phyloP scores from a whole-genome alignment of 2,329 filamentous ascomycete genomes.

The Cercospora zeae-maydis region DNA sequence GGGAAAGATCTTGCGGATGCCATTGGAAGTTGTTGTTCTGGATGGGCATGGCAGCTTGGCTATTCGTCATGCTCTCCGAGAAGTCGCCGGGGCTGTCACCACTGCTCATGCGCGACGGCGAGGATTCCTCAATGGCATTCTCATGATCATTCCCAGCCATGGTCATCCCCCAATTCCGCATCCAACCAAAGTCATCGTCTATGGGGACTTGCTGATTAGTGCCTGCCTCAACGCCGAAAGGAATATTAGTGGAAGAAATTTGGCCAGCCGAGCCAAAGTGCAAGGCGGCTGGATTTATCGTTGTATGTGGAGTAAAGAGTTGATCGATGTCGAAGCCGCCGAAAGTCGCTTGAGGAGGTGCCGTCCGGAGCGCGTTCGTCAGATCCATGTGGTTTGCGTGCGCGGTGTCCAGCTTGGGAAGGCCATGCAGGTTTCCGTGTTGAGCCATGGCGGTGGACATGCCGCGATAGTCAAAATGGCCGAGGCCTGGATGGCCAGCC shows the following conservation, averaged over 20 bases:
- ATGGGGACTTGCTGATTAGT: constrained; percentile 55
- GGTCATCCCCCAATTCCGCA: constrained; percentile 73
- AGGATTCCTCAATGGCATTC: constrained; percentile 84
- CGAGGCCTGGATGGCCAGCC: constrained; percentile 54
- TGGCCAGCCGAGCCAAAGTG: constrained; percentile 69
- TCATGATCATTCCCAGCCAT: constrained; percentile 53
- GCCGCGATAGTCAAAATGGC: constrained; percentile 64
- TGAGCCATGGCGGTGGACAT: constrained; percentile 68
- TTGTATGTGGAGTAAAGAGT: constrained; percentile 64
- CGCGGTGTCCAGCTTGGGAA: constrained; percentile 79
- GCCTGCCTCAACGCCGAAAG: constrained; percentile 45
- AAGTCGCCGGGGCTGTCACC: constrained; percentile 88
- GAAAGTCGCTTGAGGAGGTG: constrained; percentile 66
- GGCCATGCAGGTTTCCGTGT: constrained; percentile 62
- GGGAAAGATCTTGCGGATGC: constrained; percentile 63
- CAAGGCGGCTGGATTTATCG: constrained; percentile 64
- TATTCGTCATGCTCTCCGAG: constrained; percentile 88
- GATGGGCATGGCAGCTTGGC: constrained; percentile 38
- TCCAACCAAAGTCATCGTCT: constrained; percentile 82
- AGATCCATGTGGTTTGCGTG: constrained; percentile 60
- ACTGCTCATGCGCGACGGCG: constrained; percentile 93
- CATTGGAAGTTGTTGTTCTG: constrained; percentile 41
- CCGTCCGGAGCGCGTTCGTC: constrained; percentile 69
- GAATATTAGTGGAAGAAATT: constrained; percentile 23
- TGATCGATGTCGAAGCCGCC: constrained; percentile 68